Evolutionary conservation across 345 rosid species (phyloP).

Genomic region (Lepidium africanum): DNA sequence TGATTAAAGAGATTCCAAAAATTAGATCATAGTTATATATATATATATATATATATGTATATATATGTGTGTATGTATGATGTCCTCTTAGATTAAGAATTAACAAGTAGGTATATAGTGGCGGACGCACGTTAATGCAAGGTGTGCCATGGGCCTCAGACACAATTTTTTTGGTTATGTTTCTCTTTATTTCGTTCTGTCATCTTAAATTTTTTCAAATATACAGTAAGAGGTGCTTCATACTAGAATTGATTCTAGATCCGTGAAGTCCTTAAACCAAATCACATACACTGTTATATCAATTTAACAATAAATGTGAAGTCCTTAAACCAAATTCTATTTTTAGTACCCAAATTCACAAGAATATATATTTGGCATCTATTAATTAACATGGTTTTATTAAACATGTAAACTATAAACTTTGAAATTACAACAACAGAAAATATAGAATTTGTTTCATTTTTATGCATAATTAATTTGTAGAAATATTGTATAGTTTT

Average conservation of each 20-base stretch:
- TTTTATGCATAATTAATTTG: background rate
- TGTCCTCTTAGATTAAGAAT: background rate
- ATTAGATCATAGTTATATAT: background rate
- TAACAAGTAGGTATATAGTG: background rate
- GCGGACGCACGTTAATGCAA: too few species aligned
- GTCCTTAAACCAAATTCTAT: background rate
- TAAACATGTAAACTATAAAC: background rate
- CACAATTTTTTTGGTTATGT: too few species aligned
- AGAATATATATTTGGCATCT: background rate
- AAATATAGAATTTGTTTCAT: background rate
- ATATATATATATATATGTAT: background rate
- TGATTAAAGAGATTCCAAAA: background rate
- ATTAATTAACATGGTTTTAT: background rate
- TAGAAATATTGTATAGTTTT: background rate
- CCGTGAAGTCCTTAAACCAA: too few species aligned
- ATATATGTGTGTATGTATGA: too few species aligned
- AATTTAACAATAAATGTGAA: background rate
- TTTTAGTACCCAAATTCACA: background rate
- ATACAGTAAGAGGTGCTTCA: too few species aligned
- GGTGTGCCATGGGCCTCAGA: too few species aligned
- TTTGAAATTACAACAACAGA: background rate
- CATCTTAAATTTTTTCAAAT: too few species aligned
- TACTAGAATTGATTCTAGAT: too few species aligned
- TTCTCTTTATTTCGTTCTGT: too few species aligned
- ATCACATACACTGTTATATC: background rate